Evolutionary conservation across 2,329 filamentous ascomycete species (phyloP), one percentile per base, ranked within the genome.

Genomic region (Pestalotiopsis sp.): DNA sequence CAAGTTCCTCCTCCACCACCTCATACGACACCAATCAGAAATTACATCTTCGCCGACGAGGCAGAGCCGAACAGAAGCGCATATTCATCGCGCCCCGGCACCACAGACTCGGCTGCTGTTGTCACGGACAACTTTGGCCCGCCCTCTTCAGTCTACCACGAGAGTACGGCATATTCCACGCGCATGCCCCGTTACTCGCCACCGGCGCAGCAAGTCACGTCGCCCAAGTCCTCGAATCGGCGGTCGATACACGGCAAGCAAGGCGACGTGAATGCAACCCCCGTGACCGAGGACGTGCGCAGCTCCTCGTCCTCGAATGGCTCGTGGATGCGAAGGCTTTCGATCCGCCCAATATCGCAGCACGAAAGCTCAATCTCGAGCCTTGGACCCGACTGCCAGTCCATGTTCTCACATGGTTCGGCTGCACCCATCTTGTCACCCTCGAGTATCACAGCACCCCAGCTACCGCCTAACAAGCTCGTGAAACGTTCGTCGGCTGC

Each of bases 311-410:
- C 89, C 17, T 91, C 88, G 41, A 86, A 83, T 75, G 84, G 88
- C 67, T 93, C 91, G 36, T 95, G 92, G 92, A 89, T 94, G 71
- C 88, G 89, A 73, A 88, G 91, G 64, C 81, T 94, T 52, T 93
- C 92, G 27, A 83, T 88, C 59, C 87, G 91, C 27, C 91, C 91
- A 23, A 76, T 85, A 27, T 92, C 90, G 31, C 89, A 91, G 72
- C 86, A 88, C 78, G 90, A 87, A 71, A 92, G 90, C 74, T 79
- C 84, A 36, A 84, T 89, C 70, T 92, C 91, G 41, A 92, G 89
- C 74, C 82, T 90, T 68, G 88, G 87, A 7, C 89, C 88, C 25
- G 88, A 91, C 67, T 91, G 91, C 12, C 88, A 90, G 59, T 91
- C 91, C 2, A 78, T 93, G 55, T 88, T 88, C 76, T 92, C 91